Conservation (phyloP, 345 rosid genomes). For the Pistacia atlantica region DNA sequence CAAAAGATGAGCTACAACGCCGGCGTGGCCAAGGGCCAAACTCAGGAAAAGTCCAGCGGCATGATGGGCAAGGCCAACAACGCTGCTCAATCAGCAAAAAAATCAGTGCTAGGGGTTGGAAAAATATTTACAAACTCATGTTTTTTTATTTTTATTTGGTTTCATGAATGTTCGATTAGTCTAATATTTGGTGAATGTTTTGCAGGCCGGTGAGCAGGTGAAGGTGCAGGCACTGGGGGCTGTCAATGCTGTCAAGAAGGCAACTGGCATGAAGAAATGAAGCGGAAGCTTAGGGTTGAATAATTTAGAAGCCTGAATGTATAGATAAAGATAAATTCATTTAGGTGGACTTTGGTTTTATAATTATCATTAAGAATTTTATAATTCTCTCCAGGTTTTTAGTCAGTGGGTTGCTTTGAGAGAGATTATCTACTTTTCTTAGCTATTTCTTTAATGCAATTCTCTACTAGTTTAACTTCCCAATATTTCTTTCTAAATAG, state of each 20-base stretch:
- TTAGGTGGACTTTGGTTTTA: neutral
- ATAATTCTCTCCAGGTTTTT: neutral
- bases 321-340: neutral
- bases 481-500: neutral
- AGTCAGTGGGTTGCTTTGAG: neutral
- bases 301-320: neutral
- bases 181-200: neutral
- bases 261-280: slow-evolving; percentile 56
- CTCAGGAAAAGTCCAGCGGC: slow-evolving; percentile 63
- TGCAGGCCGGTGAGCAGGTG: slow-evolving; percentile 63
- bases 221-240: slow-evolving; percentile 61
- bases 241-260: slow-evolving; percentile 62
- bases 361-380: too few relatives aligned
- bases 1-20: slow-evolving; percentile 47
- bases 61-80: slow-evolving; percentile 57
- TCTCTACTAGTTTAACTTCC: neutral
- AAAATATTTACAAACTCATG: too few relatives aligned
- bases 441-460: slow-evolving; percentile 5
- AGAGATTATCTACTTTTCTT: neutral
- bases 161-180: too few relatives aligned
- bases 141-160: neutral
- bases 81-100: slow-evolving; percentile 70
- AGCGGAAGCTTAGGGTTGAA: neutral
- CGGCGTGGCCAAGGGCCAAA: slow-evolving; percentile 58
- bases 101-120: slow-evolving; percentile 55